Evolutionary conservation across 2,329 filamentous ascomycete genomes (phyloP).

Genomic region (Ceratocystiopsis sp.): DNA sequence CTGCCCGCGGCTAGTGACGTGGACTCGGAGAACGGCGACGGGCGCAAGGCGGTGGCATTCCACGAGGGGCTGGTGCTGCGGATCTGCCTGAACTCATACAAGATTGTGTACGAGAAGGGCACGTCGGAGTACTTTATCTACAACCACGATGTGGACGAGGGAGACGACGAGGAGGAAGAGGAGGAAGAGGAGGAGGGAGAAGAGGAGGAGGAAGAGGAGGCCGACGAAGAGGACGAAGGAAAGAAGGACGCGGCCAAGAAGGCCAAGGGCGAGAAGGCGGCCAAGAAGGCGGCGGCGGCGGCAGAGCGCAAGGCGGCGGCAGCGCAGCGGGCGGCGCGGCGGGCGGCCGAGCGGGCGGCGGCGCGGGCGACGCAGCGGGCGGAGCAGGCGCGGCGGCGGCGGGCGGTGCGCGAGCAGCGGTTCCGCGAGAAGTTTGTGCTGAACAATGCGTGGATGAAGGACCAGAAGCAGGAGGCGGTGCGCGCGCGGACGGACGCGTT

Average conservation of each 20-base stretch:
- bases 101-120: constrained; percentile 57
- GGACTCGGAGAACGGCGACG: constrained; percentile 45
- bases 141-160: constrained; percentile 49
- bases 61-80: constrained; percentile 53
- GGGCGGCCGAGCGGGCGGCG: constrained; percentile 1
- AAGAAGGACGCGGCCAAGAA: background rate
- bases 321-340: constrained; percentile 1
- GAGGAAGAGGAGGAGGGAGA: constrained; percentile 2
- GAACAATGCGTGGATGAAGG: constrained; percentile 66
- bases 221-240: background rate
- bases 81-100: constrained; percentile 62
- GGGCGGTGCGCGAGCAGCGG: constrained; percentile 26
- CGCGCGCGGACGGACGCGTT: constrained; percentile 54
- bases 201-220: background rate
- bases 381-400: constrained; percentile 13
- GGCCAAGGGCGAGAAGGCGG: background rate
- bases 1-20: constrained; percentile 44
- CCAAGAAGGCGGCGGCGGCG: background rate
- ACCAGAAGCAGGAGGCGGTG: constrained; percentile 61
- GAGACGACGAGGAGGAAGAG: constrained; percentile 34
- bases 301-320: background rate
- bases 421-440: constrained; percentile 66
- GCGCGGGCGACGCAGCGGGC: constrained; percentile 32
- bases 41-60: constrained; percentile 42
- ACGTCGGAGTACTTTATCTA: constrained; percentile 58